Conservation (phyloP, 352 stramenopile genomes). For the Pythium pyrilobum region DNA sequence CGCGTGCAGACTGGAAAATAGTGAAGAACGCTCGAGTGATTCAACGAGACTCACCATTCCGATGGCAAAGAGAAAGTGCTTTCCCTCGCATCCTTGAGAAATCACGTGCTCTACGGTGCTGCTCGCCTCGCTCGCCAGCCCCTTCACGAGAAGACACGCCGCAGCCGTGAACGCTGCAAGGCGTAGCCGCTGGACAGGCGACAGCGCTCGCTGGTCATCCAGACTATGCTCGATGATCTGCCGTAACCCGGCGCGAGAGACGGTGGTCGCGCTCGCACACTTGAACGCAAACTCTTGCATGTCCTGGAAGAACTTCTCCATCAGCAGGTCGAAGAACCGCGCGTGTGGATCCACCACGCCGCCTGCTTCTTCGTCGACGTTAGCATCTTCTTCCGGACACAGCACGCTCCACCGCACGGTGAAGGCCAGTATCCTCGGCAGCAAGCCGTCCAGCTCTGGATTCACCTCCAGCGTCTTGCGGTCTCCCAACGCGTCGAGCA, state of each 20-base stretch:
- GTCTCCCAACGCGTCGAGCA: conserved; percentile 38
- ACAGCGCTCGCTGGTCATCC: not conserved
- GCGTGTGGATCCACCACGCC: not conserved
- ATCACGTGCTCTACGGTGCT: not conserved
- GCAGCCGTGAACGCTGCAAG: conserved; percentile 30
- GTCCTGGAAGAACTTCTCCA: conserved; percentile 53
- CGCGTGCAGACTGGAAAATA: not conserved
- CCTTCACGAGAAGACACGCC: conserved; percentile 37
- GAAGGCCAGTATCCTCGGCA: conserved; percentile 29
- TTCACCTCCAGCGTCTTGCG: conserved; percentile 6
- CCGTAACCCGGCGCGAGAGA: not conserved
- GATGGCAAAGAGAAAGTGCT: not conserved
- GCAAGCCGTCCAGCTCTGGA: conserved; percentile 10
- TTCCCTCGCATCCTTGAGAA: not conserved
- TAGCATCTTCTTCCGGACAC: not conserved
- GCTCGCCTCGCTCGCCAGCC: conserved; percentile 25
- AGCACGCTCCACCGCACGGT: conserved; percentile 19
- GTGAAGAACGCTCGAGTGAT: not conserved
- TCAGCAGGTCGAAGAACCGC: conserved; percentile 43
- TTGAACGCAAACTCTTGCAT: conserved; percentile 55
- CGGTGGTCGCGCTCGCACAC: conserved; percentile 23
- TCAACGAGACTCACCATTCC: conserved; percentile 7
- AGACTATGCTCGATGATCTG: not conserved
- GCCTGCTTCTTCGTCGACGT: not conserved
- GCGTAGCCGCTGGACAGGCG: not conserved